Evolutionary conservation across 208 protist genomes (phyloP), one percentile per base, ranked within the genome.

Genomic region (Paratrypanosoma confusum): DNA sequence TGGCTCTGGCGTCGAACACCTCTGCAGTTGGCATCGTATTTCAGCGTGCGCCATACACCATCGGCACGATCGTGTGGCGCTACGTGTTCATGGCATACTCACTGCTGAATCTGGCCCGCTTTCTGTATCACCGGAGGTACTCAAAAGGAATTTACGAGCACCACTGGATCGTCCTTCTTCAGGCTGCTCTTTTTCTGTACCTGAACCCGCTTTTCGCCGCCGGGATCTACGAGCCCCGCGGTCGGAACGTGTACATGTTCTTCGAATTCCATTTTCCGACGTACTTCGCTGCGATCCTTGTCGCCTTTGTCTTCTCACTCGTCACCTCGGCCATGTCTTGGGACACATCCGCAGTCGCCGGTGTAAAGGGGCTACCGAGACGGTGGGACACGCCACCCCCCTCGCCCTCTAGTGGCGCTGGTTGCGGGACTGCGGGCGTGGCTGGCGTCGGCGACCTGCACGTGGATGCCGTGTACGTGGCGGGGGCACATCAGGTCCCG

Each of bases 261-360:
- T 39, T 85, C 7, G 80, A 89, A 58, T 89, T 85, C 36, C 72
- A 70, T 37, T 25, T 85, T 14, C 75, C 80, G 7, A 80, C 56
- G 6, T 85, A 73, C 53, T 85, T 89, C 57, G 62, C 57, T 20
- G 71, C 68, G 0, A 26, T 81, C 10, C 42, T 75, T 0, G 62
- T 73, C 44, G 72, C 68, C 43, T 84, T 79, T 44, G 54, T 70
- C 7, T 82, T 78, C 53, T 64, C 67, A n/a, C 33, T 81, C 17
- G 61, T 81, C 39, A 59, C 47, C 21, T 52, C 64, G 11, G 71
- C 76, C 0, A 65, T 72, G 37, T 47, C 41, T 8, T 73, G 61
- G n/a, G n/a, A n/a, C n/a, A n/a, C n/a, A n/a, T n/a, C n/a, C n/a
- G n/a, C n/a, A n/a, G n/a, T n/a, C n/a, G n/a, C n/a, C n/a, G n/a